Evolutionary conservation across 2,329 filamentous ascomycete species (phyloP).

Genomic region (Tolypocladium cylindrosporum): DNA sequence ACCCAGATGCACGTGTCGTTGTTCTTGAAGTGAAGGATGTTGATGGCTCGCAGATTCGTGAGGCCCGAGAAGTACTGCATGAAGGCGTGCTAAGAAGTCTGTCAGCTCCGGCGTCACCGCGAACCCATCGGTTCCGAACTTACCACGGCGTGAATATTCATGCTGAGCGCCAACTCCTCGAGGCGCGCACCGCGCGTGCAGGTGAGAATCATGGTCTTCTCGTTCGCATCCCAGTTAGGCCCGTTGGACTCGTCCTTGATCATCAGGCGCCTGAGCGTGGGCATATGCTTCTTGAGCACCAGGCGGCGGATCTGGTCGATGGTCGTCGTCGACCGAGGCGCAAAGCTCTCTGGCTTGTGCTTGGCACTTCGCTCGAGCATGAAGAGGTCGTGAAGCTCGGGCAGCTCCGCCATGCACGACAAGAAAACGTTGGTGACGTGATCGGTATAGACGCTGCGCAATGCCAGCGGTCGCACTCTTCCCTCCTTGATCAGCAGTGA

Average conservation of each 20-base stretch:
- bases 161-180: conserved; percentile 45
- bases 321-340: conserved; percentile 35
- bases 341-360: conserved; percentile 42
- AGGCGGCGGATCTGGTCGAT: conserved; percentile 49
- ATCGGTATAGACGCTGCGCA: conserved; percentile 53
- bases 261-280: conserved; percentile 44
- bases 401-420: conserved; percentile 39
- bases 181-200: conserved; percentile 38
- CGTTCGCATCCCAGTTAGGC: conserved; percentile 46
- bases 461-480: conserved; percentile 34
- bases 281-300: conserved; percentile 48
- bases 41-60: conserved; percentile 40
- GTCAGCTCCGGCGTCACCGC: conserved; percentile 1
- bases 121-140: conserved; percentile 15
- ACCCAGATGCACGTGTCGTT: conserved; percentile 48
- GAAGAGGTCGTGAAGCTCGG: conserved; percentile 47
- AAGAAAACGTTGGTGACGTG: conserved; percentile 48
- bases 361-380: conserved; percentile 44
- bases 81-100: conserved; percentile 39
- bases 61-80: conserved; percentile 42
- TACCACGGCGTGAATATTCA: conserved; percentile 45
- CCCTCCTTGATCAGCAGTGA: conserved; percentile 44
- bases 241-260: conserved; percentile 45
- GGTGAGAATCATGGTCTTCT: conserved; percentile 43
- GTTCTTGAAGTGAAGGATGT: conserved; percentile 43